These are phyloP conservation scores for Penicillium sp. DNA, from an alignment of 2,329 filamentous ascomycete species.

Conservation along the genomic window DNA sequence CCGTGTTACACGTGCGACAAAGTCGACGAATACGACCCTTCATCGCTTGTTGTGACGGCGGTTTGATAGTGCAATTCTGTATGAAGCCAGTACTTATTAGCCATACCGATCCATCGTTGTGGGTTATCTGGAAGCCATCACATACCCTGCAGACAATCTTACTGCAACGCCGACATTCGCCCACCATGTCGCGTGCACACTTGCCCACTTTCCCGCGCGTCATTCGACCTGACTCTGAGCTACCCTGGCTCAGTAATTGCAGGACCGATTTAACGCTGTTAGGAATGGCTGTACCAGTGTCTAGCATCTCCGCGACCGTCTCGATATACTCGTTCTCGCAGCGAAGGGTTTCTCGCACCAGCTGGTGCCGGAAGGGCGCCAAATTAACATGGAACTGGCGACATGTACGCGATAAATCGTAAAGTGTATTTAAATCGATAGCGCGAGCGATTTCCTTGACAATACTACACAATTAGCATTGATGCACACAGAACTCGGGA, in stretches of 20 bases:
- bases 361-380: conserved; percentile 72
- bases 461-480: conserved; percentile 57
- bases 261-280: conserved; percentile 33
- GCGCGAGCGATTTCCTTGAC: conserved; percentile 71
- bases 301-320: conserved; percentile 38
- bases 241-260: conserved; percentile 29
- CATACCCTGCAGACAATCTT: conserved; percentile 78
- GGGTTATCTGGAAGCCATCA: conserved; percentile 1
- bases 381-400: conserved; percentile 75
- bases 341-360: conserved; percentile 73
- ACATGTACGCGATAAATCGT: conserved; percentile 79
- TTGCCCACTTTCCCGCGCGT: conserved; percentile 68
- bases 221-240: conserved; percentile 38
- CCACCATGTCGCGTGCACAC: conserved; percentile 87
- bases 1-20: conserved; percentile 72
- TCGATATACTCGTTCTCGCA: conserved; percentile 69
- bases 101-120: not conserved
- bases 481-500: no score
- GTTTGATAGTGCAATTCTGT: conserved; percentile 88
- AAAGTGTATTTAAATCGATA: conserved; percentile 84
- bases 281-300: conserved; percentile 42
- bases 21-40: conserved; percentile 77
- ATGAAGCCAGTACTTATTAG: not conserved
- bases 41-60: conserved; percentile 66
- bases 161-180: conserved; percentile 75